Evolutionary conservation across 768 basidiomycete genomes (phyloP).

Genomic region (Pisolithus albus): DNA sequence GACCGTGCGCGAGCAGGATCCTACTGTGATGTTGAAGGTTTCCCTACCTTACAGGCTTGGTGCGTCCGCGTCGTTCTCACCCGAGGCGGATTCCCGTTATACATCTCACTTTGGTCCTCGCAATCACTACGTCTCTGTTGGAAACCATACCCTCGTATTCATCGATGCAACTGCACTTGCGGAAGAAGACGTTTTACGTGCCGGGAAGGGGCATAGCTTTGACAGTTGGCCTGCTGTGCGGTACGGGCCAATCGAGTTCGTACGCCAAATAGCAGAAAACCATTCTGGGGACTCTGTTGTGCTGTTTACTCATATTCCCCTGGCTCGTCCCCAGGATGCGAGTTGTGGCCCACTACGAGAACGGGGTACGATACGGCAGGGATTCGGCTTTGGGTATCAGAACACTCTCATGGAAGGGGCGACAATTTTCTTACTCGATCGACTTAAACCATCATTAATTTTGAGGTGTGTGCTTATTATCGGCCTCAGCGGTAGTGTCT

Average conservation of each 20-base stretch:
- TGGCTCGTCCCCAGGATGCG: conserved; percentile 61
- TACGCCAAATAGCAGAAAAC: conserved; percentile 32
- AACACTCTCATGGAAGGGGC: conserved; percentile 70
- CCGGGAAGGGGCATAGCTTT: conserved; percentile 33
- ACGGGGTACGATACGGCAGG: conserved; percentile 63
- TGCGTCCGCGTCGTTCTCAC: conserved; percentile 27
- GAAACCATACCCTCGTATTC: conserved; percentile 66
- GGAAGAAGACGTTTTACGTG: conserved; percentile 62
- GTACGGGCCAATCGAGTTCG: conserved; percentile 49
- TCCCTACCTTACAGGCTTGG: conserved; percentile 21
- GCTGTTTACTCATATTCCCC: conserved; percentile 85
- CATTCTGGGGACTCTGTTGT: conserved; percentile 44
- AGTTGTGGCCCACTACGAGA: conserved; percentile 77
- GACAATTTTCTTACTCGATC: conserved; percentile 58
- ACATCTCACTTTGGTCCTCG: conserved; percentile 68
- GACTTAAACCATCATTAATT: conserved; percentile 57
- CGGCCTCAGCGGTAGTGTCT: background rate
- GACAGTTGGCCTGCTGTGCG: conserved; percentile 42
- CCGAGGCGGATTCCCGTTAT: conserved; percentile 50
- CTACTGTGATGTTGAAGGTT: background rate
- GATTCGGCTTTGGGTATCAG: conserved; percentile 75
- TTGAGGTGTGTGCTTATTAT: conserved; percentile 51
- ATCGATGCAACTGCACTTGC: conserved; percentile 68
- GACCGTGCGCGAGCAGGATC: background rate
- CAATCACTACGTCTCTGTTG: conserved; percentile 56